Evolutionary conservation across 2,329 filamentous ascomycete genomes (phyloP), one percentile per base, ranked within the genome.

Genomic region (Fusarium subtropicale): DNA sequence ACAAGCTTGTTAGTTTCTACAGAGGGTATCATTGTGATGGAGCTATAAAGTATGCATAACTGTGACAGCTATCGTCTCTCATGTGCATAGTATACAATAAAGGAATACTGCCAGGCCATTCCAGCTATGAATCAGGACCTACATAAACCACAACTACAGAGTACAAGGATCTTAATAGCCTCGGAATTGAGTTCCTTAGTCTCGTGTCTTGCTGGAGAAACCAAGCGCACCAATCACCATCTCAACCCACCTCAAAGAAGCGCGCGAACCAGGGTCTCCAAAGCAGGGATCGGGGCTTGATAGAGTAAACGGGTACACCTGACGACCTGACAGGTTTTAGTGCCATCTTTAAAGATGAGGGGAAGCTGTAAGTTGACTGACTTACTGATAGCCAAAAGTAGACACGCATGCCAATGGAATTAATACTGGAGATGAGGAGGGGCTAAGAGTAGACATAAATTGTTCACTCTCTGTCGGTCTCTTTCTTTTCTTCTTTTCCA

Each of bases 151-250:
- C 18, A 46, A 46, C 28, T 30, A 7, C 41, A 41, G 13, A 28
- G 18, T 12, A 50, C 48, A 52, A 11, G 48, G 48, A 30, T 52
- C 28, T 46, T 24, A 20, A 52, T 62, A 54, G 47, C 41, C 33
- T 54, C 57, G 57, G 46, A 38, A n/a, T 28, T 42, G 33, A 42
- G 47, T 46, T 48, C 18, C 60, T n/a, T 36, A 16, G 60, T 69
- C 68, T 71, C 68, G 56, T 71, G 66, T 67, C 31, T 52, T 41
- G 18, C 30, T 42, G n/a, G 26, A 28, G 24, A 28, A n/a, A 15
- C 16, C 36, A 57, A 57, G 55, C 55, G 55, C 55, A 34, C 55
- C 55, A 57, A 57, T 57, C 46, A 42, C 5, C n/a, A 31, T 2
- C 15, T 20, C n/a, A 30, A 20, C 16, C 20, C 31, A 20, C 30